Evolutionary conservation across 2,329 filamentous ascomycete genomes (phyloP).

Genomic region (Blastomyces emzantsi): DNA sequence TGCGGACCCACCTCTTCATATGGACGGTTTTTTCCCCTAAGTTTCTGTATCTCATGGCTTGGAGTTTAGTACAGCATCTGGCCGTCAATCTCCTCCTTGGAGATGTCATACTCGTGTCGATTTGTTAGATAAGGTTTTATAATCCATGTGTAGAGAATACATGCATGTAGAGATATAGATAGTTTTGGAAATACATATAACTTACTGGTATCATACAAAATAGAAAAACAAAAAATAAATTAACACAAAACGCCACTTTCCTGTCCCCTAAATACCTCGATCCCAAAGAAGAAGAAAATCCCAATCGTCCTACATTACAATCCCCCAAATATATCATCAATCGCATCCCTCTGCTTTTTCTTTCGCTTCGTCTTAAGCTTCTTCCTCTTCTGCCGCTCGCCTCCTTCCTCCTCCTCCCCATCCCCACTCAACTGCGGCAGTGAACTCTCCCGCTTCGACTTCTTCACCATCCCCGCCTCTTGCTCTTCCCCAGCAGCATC

Average conservation of each 20-base stretch:
- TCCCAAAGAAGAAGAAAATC: neutral
- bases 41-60: conserved; percentile 84
- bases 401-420: conserved; percentile 8
- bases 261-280: neutral
- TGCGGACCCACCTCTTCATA: conserved; percentile 88
- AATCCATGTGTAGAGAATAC: neutral
- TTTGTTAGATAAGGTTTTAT: conserved; percentile 9
- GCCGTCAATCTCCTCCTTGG: conserved; percentile 58
- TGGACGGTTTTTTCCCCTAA: conserved; percentile 99
- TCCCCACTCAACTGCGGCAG: neutral
- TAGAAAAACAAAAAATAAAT: neutral
- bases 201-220: neutral
- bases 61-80: conserved; percentile 75
- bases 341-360: conserved; percentile 55
- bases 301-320: conserved; percentile 10
- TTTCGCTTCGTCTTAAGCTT: conserved; percentile 40
- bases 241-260: neutral
- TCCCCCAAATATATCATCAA: conserved; percentile 58
- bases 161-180: neutral
- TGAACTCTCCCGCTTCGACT: neutral
- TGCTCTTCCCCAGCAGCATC: neutral
- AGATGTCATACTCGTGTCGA: conserved; percentile 46
- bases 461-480: neutral
- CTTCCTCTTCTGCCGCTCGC: conserved; percentile 24
- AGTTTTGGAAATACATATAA: neutral